Percentiles rank a stretch among this genome's conserved stretches.
phyloP scores from a whole-genome alignment of 108 stramenopile genomes.

The Cyclotella sp. region DNA sequence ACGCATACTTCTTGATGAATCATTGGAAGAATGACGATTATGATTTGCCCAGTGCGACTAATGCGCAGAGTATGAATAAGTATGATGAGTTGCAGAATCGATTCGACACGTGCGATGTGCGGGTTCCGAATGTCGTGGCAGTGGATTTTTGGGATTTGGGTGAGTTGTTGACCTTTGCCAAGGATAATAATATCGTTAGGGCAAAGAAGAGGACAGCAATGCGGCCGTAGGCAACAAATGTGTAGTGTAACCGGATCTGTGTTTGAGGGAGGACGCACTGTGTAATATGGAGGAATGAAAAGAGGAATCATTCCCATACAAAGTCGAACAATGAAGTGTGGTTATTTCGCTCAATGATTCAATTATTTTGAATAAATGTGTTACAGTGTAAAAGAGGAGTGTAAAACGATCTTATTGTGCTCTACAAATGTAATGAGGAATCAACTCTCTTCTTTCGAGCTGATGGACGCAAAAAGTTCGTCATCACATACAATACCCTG shows the following conservation, averaged over 20 bases:
- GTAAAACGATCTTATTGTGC: too few relatives aligned
- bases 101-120: conserved; percentile 51
- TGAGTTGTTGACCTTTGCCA: conserved; percentile 52
- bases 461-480: too few relatives aligned
- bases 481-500: too few relatives aligned
- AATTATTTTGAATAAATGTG: too few relatives aligned
- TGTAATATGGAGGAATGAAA: neutral
- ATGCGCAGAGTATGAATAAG: conserved; percentile 48
- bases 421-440: too few relatives aligned
- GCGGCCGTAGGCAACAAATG: neutral
- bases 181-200: conserved; percentile 49
- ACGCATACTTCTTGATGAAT: conserved; percentile 63
- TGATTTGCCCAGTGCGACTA: conserved; percentile 33
- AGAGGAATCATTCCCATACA: too few relatives aligned
- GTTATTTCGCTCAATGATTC: too few relatives aligned
- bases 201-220: neutral
- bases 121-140: conserved; percentile 49
- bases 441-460: too few relatives aligned
- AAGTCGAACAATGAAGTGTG: too few relatives aligned
- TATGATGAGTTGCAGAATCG: conserved; percentile 34
- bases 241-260: neutral
- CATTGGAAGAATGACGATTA: conserved; percentile 52
- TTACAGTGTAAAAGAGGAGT: too few relatives aligned
- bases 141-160: conserved; percentile 77
- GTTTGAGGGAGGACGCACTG: too few relatives aligned